These are phyloP conservation scores for Mychonastes homosphaera DNA, from an alignment of 139 green algal species.

Conservation along the genomic window DNA sequence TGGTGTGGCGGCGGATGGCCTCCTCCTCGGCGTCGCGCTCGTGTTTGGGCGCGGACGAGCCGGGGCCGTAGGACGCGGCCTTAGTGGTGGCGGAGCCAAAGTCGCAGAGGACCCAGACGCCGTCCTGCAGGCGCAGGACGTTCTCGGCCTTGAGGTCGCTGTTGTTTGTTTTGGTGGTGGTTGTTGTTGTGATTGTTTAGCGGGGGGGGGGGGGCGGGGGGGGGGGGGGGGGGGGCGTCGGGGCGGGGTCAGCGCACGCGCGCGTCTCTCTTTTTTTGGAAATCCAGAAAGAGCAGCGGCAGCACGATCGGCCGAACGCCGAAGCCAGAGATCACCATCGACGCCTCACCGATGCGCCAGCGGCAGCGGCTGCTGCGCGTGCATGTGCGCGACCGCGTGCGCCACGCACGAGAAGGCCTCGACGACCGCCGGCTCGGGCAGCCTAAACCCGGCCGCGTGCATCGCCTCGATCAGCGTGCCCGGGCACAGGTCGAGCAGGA, in stretches of 20 bases:
- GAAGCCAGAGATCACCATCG: too few relatives aligned
- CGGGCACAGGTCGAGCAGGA: slow-evolving; percentile 70
- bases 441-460: slow-evolving; percentile 17
- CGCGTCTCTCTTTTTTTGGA: too few relatives aligned
- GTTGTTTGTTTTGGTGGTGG: background rate
- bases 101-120: slow-evolving; percentile 87
- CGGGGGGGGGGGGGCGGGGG: background rate
- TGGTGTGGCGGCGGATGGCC: slow-evolving; percentile 72
- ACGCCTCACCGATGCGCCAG: slow-evolving; percentile 65
- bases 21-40: slow-evolving; percentile 59
- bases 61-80: background rate
- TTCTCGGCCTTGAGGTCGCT: slow-evolving; percentile 94
- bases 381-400: slow-evolving; percentile 63
- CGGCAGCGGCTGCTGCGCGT: slow-evolving; percentile 51
- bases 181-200: background rate
- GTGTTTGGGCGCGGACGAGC: background rate
- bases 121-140: slow-evolving; percentile 58
- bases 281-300: too few relatives aligned
- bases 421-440: slow-evolving; percentile 39
- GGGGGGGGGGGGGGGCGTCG: too few relatives aligned
- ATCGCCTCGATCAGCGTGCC: slow-evolving; percentile 50
- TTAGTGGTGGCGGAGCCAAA: slow-evolving; percentile 68
- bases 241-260: too few relatives aligned
- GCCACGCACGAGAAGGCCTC: slow-evolving; percentile 50
- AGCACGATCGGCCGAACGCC: too few relatives aligned